Evolutionary conservation across 371 early-diverging fungal genomes (phyloP).

Genomic region (Mortierella sp.): DNA sequence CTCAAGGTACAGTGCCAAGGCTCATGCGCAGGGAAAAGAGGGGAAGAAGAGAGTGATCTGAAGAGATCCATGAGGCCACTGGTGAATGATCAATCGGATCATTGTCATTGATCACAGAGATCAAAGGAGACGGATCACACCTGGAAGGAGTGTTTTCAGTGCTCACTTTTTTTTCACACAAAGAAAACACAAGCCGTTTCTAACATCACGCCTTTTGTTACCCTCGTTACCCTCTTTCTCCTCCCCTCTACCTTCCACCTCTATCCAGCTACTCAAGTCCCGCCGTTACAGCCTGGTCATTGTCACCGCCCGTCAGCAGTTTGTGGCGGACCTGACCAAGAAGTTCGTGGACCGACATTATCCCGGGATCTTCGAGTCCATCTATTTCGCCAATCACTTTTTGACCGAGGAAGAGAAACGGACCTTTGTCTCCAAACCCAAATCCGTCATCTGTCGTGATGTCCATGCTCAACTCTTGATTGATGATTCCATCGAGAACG

Average conservation of each 20-base stretch:
- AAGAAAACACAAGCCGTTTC: too few species aligned
- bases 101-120: too few species aligned
- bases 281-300: slow-evolving; percentile 61
- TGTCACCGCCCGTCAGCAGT: slow-evolving; percentile 64
- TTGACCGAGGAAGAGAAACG: slow-evolving; percentile 58
- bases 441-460: slow-evolving; percentile 62
- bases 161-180: too few species aligned
- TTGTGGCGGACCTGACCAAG: slow-evolving; percentile 62
- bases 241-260: neutral
- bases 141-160: too few species aligned
- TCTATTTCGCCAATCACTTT: slow-evolving; percentile 62
- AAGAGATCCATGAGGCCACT: too few species aligned
- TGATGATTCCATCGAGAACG: slow-evolving; percentile 61
- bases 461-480: slow-evolving; percentile 63
- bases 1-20: slow-evolving; percentile 52
- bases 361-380: slow-evolving; percentile 63
- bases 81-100: too few species aligned
- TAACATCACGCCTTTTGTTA: too few species aligned
- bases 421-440: slow-evolving; percentile 60
- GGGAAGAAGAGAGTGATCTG: too few species aligned
- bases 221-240: too few species aligned
- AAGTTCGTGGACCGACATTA: slow-evolving; percentile 62
- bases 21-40: too few species aligned
- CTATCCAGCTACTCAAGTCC: slow-evolving; percentile 52
- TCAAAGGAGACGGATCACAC: too few species aligned